A percentile compares a stretch with the other conserved stretches of the same genome.
These are phyloP conservation scores for Triglochin maritima DNA, from an alignment of 106 monocot species.

Conservation along the genomic window DNA sequence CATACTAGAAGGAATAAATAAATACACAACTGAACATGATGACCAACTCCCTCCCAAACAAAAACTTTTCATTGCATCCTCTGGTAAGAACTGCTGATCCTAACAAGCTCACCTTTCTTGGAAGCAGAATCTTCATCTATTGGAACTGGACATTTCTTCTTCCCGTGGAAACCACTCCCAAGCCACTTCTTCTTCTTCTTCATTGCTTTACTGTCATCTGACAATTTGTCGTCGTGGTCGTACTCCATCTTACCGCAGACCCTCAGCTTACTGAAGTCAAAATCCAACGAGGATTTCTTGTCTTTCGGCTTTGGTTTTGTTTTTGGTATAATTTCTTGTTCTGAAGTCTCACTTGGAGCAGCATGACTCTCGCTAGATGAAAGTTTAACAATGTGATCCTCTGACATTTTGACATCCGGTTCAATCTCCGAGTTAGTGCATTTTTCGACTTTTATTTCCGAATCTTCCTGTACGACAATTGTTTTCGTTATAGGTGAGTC, in stretches of 20 bases:
- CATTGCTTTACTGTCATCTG: neutral
- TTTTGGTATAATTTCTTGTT: neutral
- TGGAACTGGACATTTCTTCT: neutral
- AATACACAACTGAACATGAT: too few species aligned
- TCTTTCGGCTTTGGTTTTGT: neutral
- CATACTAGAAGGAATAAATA: too few species aligned
- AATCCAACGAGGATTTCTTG: neutral
- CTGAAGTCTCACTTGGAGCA: neutral
- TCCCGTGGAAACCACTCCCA: neutral
- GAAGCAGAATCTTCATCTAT: neutral
- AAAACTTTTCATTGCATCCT: neutral
- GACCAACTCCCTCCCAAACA: too few species aligned
- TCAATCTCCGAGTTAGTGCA: neutral
- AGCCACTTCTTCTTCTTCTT: slow-evolving; percentile 1
- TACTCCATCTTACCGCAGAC: neutral
- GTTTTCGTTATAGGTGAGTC: neutral
- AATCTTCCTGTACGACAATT: neutral
- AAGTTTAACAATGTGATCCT: too few species aligned
- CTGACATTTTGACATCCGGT: neutral
- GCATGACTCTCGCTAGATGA: neutral
- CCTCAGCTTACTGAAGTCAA: neutral
- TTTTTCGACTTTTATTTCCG: neutral
- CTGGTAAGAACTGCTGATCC: neutral
- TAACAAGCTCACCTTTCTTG: neutral
- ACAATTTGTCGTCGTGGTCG: neutral